Conservation (phyloP, 108 stramenopile species). For the Epipyxis sp. region DNA sequence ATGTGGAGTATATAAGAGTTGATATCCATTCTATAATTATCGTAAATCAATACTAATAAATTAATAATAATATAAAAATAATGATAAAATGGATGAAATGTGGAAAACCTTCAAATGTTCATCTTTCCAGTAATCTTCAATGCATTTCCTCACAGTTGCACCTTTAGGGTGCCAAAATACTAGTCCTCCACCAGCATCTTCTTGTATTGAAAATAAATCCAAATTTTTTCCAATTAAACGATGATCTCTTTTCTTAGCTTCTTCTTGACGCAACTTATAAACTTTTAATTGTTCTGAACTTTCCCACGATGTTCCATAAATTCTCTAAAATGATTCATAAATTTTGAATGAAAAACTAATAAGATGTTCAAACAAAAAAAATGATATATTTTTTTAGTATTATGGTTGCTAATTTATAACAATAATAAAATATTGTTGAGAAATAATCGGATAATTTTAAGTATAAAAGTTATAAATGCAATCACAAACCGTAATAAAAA, state of each 20-base stretch:
- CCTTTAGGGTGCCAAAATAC: conserved; percentile 94
- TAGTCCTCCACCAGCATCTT: conserved; percentile 67
- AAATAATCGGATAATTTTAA: no score
- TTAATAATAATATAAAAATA: conserved; percentile 12
- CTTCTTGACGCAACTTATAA: conserved; percentile 62
- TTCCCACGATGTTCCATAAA: conserved; percentile 95
- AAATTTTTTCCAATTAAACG: conserved; percentile 87
- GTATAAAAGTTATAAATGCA: neutral
- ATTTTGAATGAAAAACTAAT: no score
- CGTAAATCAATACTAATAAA: neutral
- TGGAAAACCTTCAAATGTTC: neutral
- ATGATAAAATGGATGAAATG: neutral
- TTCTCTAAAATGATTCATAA: conserved; percentile 64
- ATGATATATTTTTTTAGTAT: no score
- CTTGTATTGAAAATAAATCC: conserved; percentile 89
- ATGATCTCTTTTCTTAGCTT: conserved; percentile 95
- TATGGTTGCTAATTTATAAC: no score
- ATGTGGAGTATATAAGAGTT: conserved; percentile 93
- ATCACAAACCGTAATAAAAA: neutral
- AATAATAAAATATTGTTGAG: no score
- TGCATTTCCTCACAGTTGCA: conserved; percentile 71
- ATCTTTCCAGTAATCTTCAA: conserved; percentile 92
- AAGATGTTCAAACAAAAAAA: no score
- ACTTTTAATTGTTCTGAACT: conserved; percentile 62
- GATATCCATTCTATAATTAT: conserved; percentile 75